Conservation (phyloP, 192 early-diverging fungal species). For the Rhizophagus sp. region DNA sequence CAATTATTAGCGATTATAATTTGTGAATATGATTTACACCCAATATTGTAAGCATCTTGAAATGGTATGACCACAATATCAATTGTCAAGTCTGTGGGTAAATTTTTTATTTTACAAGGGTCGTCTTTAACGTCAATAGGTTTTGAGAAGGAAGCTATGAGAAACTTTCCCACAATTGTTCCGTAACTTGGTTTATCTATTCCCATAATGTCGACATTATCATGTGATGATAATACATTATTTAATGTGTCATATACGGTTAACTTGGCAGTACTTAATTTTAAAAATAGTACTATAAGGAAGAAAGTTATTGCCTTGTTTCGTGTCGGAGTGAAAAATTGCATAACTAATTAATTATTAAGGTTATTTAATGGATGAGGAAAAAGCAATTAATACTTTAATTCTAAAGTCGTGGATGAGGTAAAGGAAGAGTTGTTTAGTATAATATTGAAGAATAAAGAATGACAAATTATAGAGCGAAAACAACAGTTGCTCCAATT, state of each 20-base stretch:
- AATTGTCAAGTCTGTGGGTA: not conserved
- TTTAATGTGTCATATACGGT: not conserved
- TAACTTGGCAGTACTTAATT: not conserved
- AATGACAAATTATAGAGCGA: too few relatives aligned
- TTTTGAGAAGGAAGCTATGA: not conserved
- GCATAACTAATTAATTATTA: too few relatives aligned
- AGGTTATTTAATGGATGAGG: too few relatives aligned
- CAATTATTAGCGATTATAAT: not conserved
- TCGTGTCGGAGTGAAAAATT: too few relatives aligned
- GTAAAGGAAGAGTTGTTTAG: too few relatives aligned
- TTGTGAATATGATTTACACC: not conserved
- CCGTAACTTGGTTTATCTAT: not conserved
- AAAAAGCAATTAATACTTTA: too few relatives aligned
- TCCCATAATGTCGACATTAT: not conserved
- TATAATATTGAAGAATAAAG: too few relatives aligned
- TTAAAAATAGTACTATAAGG: not conserved
- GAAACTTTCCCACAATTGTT: not conserved
- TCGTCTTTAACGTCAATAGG: not conserved
- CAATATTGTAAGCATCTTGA: not conserved
- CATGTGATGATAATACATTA: not conserved
- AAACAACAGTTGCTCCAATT: too few relatives aligned
- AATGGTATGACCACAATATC: not conserved
- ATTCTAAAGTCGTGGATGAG: too few relatives aligned
- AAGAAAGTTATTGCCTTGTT: not conserved
- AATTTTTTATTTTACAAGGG: not conserved